phyloP scores from a whole-genome alignment of 805 yeast species.

The Suhomyces xylopsoci region DNA sequence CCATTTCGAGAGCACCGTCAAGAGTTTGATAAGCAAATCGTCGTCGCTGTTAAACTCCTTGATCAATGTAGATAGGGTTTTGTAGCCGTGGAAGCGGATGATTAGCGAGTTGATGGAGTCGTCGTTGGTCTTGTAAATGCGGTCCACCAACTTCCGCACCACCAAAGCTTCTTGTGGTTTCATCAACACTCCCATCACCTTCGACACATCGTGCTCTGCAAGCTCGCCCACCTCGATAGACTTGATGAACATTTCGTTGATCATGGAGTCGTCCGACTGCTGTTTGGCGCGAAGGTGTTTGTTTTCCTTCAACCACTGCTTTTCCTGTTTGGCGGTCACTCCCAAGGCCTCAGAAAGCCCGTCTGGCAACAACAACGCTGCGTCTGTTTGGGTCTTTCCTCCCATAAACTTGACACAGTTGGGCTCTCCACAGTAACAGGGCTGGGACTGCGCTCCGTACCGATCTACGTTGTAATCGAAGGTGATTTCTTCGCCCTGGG shows the following conservation, averaged over 20 bases:
- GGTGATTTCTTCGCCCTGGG: slow-evolving; percentile 83
- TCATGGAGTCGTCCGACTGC: slow-evolving; percentile 53
- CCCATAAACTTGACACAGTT: slow-evolving; percentile 94
- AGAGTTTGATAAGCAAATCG: slow-evolving; percentile 44
- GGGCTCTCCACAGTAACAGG: slow-evolving; percentile 89
- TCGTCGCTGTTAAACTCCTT: slow-evolving; percentile 35
- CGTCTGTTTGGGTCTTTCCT: slow-evolving; percentile 95
- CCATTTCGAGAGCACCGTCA: slow-evolving; percentile 55
- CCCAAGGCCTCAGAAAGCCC: slow-evolving; percentile 84
- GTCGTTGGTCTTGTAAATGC: slow-evolving; percentile 57
- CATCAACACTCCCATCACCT: slow-evolving; percentile 76
- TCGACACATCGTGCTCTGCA: slow-evolving; percentile 59
- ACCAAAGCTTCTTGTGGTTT: slow-evolving; percentile 70
- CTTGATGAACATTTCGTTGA: slow-evolving; percentile 64
- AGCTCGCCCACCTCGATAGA: slow-evolving; percentile 54
- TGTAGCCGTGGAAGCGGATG: slow-evolving; percentile 82
- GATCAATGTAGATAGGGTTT: slow-evolving; percentile 64
- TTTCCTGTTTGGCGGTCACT: slow-evolving; percentile 63
- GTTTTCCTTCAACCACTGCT: slow-evolving; percentile 60
- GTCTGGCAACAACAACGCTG: slow-evolving; percentile 80
- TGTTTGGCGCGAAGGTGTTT: slow-evolving; percentile 50
- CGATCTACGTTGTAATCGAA: slow-evolving; percentile 93
- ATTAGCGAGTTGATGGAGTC: slow-evolving; percentile 53
- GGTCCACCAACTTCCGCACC: slow-evolving; percentile 60
- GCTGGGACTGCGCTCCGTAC: slow-evolving; percentile 92